Percentiles rank a stretch among this genome's conserved stretches.
Conservation (phyloP, 2,329 filamentous ascomycete genomes). For the Hymenoscyphus fructigenus region DNA sequence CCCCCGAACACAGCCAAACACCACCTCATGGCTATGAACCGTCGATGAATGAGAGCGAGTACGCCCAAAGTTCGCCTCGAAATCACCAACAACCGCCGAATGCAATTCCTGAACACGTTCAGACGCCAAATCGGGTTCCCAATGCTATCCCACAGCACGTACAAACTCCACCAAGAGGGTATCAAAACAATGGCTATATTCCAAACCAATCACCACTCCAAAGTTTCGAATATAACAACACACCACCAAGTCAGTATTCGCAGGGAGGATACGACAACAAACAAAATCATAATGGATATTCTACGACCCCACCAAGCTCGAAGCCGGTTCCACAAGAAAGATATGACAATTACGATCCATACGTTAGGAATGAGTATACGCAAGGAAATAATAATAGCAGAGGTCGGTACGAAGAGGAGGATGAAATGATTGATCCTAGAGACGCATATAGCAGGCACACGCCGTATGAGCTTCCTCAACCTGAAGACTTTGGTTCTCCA, state of each 20-base stretch:
- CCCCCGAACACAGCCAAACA: slow-evolving; percentile 30
- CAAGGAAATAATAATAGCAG: slow-evolving; percentile 15
- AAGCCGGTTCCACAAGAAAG: slow-evolving; percentile 26
- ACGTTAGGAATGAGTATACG: slow-evolving; percentile 25
- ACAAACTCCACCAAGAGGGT: slow-evolving; percentile 49
- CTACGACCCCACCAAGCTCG: slow-evolving; percentile 17
- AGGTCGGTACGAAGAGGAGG: slow-evolving; percentile 23
- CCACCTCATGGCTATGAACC: slow-evolving; percentile 44
- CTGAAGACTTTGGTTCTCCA: slow-evolving; percentile 32
- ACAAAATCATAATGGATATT: slow-evolving; percentile 26
- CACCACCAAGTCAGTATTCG: slow-evolving; percentile 24
- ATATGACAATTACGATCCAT: slow-evolving; percentile 32
- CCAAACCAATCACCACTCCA: slow-evolving; percentile 55
- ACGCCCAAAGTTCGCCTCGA: slow-evolving; percentile 48
- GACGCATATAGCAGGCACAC: slow-evolving; percentile 28
- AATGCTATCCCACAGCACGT: slow-evolving; percentile 43
- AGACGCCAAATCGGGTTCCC: slow-evolving; percentile 48
- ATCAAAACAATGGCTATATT: slow-evolving; percentile 46
- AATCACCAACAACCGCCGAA: slow-evolving; percentile 35
- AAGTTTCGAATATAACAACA: slow-evolving; percentile 43
- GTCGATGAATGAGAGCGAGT: slow-evolving; percentile 42
- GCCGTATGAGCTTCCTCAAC: slow-evolving; percentile 33
- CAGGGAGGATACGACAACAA: slow-evolving; percentile 27
- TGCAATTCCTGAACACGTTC: slow-evolving; percentile 35
- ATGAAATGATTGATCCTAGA: slow-evolving; percentile 25